Percentiles rank a stretch among this genome's conserved stretches.
Evolutionary conservation across 768 basidiomycete species (phyloP).

Genomic region (Leccinum longicurvipes): DNA sequence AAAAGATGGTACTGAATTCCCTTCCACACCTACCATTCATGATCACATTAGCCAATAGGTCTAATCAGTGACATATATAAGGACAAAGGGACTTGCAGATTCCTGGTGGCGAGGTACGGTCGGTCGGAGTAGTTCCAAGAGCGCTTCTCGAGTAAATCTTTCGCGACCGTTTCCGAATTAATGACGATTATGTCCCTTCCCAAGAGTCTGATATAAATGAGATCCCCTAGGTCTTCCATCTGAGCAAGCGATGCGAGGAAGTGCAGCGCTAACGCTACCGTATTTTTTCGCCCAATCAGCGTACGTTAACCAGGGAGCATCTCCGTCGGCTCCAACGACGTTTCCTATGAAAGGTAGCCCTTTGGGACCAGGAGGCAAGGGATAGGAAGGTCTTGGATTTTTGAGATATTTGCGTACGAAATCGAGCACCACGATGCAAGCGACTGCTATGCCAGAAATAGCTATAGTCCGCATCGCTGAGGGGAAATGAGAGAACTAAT

Average conservation of each 20-base stretch:
- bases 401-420: slow-evolving; percentile 8
- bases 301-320: slow-evolving; percentile 36
- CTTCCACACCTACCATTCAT: slow-evolving; percentile 15
- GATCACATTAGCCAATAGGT: not conserved
- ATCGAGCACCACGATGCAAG: slow-evolving; percentile 8
- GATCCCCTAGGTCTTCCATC: slow-evolving; percentile 30
- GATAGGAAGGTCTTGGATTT: not conserved
- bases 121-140: slow-evolving; percentile 51
- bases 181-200: slow-evolving; percentile 46
- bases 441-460: slow-evolving; percentile 2
- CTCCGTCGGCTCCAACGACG: slow-evolving; percentile 29
- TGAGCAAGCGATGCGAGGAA: not conserved
- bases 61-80: not conserved
- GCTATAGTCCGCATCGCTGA: slow-evolving; percentile 6
- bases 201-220: slow-evolving; percentile 47
- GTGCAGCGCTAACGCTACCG: slow-evolving; percentile 19
- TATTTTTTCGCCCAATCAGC: slow-evolving; percentile 37
- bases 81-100: slow-evolving; percentile 2
- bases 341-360: slow-evolving; percentile 39
- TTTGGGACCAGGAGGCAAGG: slow-evolving; percentile 38
- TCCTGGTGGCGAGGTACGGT: slow-evolving; percentile 29
- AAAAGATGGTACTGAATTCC: slow-evolving; percentile 21
- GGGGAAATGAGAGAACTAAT: not conserved
- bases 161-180: slow-evolving; percentile 40
- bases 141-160: slow-evolving; percentile 47